Percentiles rank a stretch among this genome's conserved stretches.
These are phyloP conservation scores for Monocercomonoides exilis DNA, from an alignment of 78 protist genomes.

Conservation along the genomic window DNA sequence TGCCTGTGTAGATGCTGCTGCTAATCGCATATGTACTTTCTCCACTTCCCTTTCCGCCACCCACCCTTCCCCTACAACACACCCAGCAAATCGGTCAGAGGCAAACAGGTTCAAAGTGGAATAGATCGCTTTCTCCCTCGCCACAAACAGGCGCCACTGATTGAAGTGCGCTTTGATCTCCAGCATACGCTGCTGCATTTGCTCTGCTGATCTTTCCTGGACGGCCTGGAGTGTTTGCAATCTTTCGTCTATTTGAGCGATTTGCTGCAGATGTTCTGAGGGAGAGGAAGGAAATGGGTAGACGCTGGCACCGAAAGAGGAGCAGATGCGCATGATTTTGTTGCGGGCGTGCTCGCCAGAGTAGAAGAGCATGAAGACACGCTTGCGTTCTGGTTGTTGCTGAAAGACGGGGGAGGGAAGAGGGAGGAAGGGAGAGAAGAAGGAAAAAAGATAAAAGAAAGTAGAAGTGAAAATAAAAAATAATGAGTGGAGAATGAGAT, in stretches of 20 bases:
- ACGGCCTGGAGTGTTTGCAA: not conserved
- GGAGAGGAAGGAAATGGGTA: not conserved
- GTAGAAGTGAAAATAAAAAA: no score
- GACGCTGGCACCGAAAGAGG: not conserved
- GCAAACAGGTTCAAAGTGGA: conserved; percentile 7
- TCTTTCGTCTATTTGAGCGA: not conserved
- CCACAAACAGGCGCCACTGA: not conserved
- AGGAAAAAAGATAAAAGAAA: no score
- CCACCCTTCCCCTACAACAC: conserved; percentile 25
- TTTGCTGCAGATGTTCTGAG: not conserved
- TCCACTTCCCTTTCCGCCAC: not conserved
- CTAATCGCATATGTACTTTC: not conserved
- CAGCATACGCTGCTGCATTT: not conserved
- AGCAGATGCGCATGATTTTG: not conserved
- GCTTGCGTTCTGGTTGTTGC: not conserved
- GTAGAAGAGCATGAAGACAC: not conserved
- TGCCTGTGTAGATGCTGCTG: not conserved
- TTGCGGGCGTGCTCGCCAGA: not conserved
- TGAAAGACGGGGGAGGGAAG: not conserved
- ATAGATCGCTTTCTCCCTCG: conserved; percentile 11
- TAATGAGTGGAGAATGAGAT: no score
- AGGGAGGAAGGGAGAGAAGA: not conserved
- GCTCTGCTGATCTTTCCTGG: not conserved
- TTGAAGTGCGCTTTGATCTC: not conserved
- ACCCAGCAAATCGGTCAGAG: not conserved